phyloP scores from a whole-genome alignment of 495 filamentous ascomycete species.

The Aspergillus saccharolyticus region DNA sequence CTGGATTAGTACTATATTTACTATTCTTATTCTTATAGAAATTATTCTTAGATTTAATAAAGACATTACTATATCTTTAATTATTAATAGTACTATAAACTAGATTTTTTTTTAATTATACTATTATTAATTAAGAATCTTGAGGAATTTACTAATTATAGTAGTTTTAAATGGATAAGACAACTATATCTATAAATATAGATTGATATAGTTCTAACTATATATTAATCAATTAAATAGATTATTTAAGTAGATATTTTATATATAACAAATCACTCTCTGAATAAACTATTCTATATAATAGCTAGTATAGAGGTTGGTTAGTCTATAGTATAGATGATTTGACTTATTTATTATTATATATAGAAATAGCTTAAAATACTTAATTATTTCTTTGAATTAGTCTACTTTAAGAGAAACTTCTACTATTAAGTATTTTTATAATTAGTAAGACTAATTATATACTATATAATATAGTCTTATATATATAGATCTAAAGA shows the following conservation, averaged over 20 bases:
- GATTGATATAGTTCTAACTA: background rate
- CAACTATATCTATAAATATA: background rate
- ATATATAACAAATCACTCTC: background rate
- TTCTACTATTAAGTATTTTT: background rate
- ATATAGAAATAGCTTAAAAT: background rate
- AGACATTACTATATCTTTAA: conserved; percentile 1
- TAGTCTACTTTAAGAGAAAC: background rate
- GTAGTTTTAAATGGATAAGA: background rate
- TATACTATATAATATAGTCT: background rate
- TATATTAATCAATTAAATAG: background rate
- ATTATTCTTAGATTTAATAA: background rate
- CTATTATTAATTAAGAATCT: background rate
- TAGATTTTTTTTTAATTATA: background rate
- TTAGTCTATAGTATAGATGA: background rate
- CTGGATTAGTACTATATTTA: background rate
- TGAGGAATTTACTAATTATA: background rate
- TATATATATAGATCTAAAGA: conserved; percentile 1
- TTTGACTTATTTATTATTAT: background rate
- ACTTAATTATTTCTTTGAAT: background rate
- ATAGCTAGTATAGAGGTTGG: background rate
- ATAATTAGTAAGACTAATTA: conserved; percentile 1
- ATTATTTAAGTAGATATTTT: background rate
- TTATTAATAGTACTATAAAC: background rate
- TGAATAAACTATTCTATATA: background rate
- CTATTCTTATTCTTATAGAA: background rate